Percentiles rank a stretch among this genome's conserved stretches.
phyloP scores from a whole-genome alignment of 2,329 filamentous ascomycete genomes.

The Alternaria novae-zelandiae region DNA sequence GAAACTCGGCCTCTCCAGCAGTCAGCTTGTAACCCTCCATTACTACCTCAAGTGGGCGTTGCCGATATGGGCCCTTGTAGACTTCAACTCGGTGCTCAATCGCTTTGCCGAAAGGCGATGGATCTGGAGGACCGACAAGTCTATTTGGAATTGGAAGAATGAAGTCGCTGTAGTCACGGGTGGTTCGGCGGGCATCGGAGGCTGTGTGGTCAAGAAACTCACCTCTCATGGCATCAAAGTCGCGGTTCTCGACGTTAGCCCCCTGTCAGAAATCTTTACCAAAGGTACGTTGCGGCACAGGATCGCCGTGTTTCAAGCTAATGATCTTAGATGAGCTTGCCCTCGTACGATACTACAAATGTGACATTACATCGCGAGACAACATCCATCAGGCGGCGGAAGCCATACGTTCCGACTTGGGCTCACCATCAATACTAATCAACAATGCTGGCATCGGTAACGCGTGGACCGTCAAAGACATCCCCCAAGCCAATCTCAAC shows the following conservation, averaged over 20 bases:
- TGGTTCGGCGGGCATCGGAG: conserved; percentile 46
- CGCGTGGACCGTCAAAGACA: conserved; percentile 41
- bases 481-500: conserved; percentile 30
- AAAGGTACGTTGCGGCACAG: conserved; percentile 24
- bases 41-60: conserved; percentile 36
- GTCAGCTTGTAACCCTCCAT: conserved; percentile 31
- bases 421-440: conserved; percentile 42
- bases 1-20: conserved; percentile 27
- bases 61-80: conserved; percentile 27
- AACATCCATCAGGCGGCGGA: conserved; percentile 37
- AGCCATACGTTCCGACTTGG: conserved; percentile 41
- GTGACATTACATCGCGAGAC: conserved; percentile 42
- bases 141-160: conserved; percentile 37
- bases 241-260: conserved; percentile 44
- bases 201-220: conserved; percentile 40
- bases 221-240: conserved; percentile 41
- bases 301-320: conserved; percentile 7
- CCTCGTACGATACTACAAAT: conserved; percentile 37
- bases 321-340: conserved; percentile 27
- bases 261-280: conserved; percentile 36
- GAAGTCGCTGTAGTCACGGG: conserved; percentile 48
- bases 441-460: conserved; percentile 49
- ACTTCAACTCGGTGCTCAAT: conserved; percentile 38
- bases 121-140: conserved; percentile 40
- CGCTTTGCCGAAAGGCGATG: conserved; percentile 49